Base-by-base conservation (phyloP, 78 protist genomes). In the Dictyostelium firmibasis region DNA sequence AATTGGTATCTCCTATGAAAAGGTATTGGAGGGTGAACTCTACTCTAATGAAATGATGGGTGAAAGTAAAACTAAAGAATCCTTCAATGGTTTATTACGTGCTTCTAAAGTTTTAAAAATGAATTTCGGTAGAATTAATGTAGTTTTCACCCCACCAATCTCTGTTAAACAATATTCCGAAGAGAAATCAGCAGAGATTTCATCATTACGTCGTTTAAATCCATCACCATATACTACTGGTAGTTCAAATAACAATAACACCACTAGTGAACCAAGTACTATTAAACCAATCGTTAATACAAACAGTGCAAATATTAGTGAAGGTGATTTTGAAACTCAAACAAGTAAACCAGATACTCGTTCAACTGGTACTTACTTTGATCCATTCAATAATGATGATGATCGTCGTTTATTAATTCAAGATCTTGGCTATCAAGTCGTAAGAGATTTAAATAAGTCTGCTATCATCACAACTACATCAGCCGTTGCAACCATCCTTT, bases 1-100 rank as follows among this genome's bases (percentile, higher is more conserved):
- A 41, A 88, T 94, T 85, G 93, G 94, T 62, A 94, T 94, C 75
- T 76, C 91, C 9, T 94, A 94, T 43, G 97, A 94, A 57, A 94
- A 94, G 81, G 94, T 94, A 7, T 25, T 95, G 16, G 97, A 95
- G 57, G 97, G 96, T 75, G 94, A 85, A 43, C 62, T 95, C 74
- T 95, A 95, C 67, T 62, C 86, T 2, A 44, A 81, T 18, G 97
- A 95, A 57, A 67, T 95, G 86, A 83, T 86, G 86, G 97, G 97
- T 74, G 94, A 95, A 53, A 67, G 57, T 16, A 95, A 95, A 93
- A 87, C 93, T 0, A 85, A 85, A 57, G 97, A 95, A 33, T 53
- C 87, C 0, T 84, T 95, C 81, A 77, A 76, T 44, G 97, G 97
- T 16, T 70, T 95, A 11, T 31, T 86, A 29, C 81, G 93, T 47